Percentiles rank a stretch among this genome's conserved stretches.
Evolutionary conservation across 768 basidiomycete genomes (phyloP).

Genomic region (Psilocybe subaeruginosa): DNA sequence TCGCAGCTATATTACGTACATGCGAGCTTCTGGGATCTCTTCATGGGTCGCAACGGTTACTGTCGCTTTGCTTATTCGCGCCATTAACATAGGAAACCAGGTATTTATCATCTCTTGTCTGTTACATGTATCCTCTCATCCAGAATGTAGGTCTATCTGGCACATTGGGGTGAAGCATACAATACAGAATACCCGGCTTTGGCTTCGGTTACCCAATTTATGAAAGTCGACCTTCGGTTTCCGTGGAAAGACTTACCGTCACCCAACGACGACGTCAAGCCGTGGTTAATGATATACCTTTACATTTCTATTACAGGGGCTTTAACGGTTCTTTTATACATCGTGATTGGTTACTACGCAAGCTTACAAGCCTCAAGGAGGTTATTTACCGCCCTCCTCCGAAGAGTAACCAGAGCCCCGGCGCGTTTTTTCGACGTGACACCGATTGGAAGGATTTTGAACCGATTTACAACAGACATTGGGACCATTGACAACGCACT

Average conservation of each 20-base stretch:
- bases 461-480: slow-evolving; percentile 80
- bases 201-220: slow-evolving; percentile 13
- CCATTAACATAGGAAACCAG: slow-evolving; percentile 60
- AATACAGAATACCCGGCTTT: slow-evolving; percentile 31
- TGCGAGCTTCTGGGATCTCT: slow-evolving; percentile 59
- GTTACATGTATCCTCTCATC: slow-evolving; percentile 2
- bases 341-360: slow-evolving; percentile 67
- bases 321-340: slow-evolving; percentile 52
- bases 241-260: slow-evolving; percentile 58
- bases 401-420: slow-evolving; percentile 61
- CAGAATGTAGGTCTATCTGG: slow-evolving; percentile 57
- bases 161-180: slow-evolving; percentile 73
- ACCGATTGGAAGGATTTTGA: slow-evolving; percentile 77
- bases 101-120: slow-evolving; percentile 31
- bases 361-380: slow-evolving; percentile 67
- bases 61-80: slow-evolving; percentile 56
- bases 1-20: slow-evolving; percentile 64
- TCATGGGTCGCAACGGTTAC: slow-evolving; percentile 57
- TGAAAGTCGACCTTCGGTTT: slow-evolving; percentile 23
- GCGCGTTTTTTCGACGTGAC: slow-evolving; percentile 75
- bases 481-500: slow-evolving; percentile 72
- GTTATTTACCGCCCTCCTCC: slow-evolving; percentile 58
- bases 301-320: slow-evolving; percentile 65
- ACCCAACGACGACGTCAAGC: slow-evolving; percentile 60
- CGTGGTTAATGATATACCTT: slow-evolving; percentile 69